phyloP scores from a whole-genome alignment of 495 filamentous ascomycete genomes.

The Daldinia bambusicola region DNA sequence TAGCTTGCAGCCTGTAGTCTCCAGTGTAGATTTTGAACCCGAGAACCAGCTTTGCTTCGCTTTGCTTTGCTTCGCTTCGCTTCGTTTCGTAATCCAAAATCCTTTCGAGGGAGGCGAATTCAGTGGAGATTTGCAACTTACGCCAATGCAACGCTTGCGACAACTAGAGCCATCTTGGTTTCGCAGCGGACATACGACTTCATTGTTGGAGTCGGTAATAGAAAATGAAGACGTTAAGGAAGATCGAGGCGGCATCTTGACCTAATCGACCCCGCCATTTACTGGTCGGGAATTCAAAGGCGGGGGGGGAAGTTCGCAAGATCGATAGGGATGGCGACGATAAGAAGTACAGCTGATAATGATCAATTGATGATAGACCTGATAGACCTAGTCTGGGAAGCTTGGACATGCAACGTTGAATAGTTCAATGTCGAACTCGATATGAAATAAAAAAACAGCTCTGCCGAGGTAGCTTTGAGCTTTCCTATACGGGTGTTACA shows the following conservation, averaged over 20 bases:
- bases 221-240: constrained; percentile 91
- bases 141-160: constrained; percentile 96
- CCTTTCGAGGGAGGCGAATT: constrained; percentile 36
- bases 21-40: too few species aligned
- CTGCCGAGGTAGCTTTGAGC: constrained; percentile 47
- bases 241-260: constrained; percentile 84
- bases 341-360: constrained; percentile 46
- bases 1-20: too few species aligned
- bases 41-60: too few species aligned
- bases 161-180: constrained; percentile 98
- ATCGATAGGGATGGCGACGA: constrained; percentile 51
- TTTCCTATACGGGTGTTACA: constrained; percentile 55
- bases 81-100: constrained; percentile 27
- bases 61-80: too few species aligned
- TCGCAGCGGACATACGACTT: constrained; percentile 94
- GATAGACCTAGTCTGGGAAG: constrained; percentile 34
- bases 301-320: constrained; percentile 48
- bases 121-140: constrained; percentile 66
- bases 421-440: constrained; percentile 28
- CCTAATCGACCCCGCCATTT: constrained; percentile 63
- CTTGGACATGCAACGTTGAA: constrained; percentile 33
- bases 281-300: constrained; percentile 51
- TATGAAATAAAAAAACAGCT: constrained; percentile 23
- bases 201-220: constrained; percentile 89
- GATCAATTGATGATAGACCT: constrained; percentile 56